phyloP scores from a whole-genome alignment of 768 basidiomycete genomes.

The Coprinopsis strossmayeri region DNA sequence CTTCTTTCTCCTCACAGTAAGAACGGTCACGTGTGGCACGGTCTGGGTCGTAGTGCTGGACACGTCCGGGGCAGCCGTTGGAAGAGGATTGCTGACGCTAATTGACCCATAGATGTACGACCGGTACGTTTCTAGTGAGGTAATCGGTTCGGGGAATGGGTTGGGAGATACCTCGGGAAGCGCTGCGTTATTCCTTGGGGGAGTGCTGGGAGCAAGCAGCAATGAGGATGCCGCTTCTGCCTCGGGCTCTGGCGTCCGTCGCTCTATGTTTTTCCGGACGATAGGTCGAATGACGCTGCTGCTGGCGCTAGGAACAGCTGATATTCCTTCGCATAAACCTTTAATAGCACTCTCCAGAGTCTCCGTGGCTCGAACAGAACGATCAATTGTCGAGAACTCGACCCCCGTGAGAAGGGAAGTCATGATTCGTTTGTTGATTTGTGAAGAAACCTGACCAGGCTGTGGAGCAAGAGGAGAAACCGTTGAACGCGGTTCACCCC shows the following conservation, averaged over 20 bases:
- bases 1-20: conserved; percentile 56
- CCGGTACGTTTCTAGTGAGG: conserved; percentile 55
- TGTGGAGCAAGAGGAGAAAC: conserved; percentile 43
- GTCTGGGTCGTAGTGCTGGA: conserved; percentile 6
- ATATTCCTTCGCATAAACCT: conserved; percentile 65
- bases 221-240: conserved; percentile 12
- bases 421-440: conserved; percentile 66
- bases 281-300: neutral
- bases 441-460: conserved; percentile 56
- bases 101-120: conserved; percentile 55
- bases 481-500: conserved; percentile 13
- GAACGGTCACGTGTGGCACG: conserved; percentile 41
- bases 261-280: conserved; percentile 13
- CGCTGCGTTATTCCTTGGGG: conserved; percentile 26
- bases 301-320: conserved; percentile 18
- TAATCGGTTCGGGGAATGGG: conserved; percentile 59
- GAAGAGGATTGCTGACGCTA: conserved; percentile 42
- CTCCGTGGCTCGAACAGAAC: conserved; percentile 63
- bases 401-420: conserved; percentile 63
- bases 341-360: conserved; percentile 62
- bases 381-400: conserved; percentile 68
- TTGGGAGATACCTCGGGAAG: conserved; percentile 53
- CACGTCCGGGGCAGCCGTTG: conserved; percentile 8
- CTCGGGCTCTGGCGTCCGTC: conserved; percentile 33
- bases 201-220: conserved; percentile 46